Percentiles rank a stretch among this genome's conserved stretches.
These are phyloP conservation scores for Mortierella hygrophila DNA, from an alignment of 192 early-diverging fungal species.

Conservation along the genomic window DNA sequence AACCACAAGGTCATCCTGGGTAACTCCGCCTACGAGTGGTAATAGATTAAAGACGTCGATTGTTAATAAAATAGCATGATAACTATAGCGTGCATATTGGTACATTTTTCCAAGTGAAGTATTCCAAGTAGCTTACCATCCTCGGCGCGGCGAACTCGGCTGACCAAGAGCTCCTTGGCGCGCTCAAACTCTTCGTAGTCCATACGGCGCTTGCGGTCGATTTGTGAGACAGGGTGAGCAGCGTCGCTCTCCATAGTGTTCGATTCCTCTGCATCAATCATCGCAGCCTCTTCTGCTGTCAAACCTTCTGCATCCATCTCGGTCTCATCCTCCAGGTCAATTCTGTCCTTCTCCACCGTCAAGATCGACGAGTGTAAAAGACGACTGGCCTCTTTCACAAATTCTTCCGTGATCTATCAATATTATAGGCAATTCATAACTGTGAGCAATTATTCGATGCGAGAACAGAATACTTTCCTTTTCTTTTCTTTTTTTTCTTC, in stretches of 20 bases:
- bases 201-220: slow-evolving; percentile 41
- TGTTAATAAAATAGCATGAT: background rate
- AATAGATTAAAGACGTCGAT: background rate
- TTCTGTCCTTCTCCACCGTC: slow-evolving; percentile 82
- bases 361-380: slow-evolving; percentile 93
- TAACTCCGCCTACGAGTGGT: slow-evolving; percentile 27
- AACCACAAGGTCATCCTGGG: slow-evolving; percentile 32
- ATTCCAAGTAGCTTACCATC: slow-evolving; percentile 24
- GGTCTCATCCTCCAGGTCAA: slow-evolving; percentile 71
- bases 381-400: slow-evolving; percentile 88
- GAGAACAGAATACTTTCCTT: background rate
- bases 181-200: slow-evolving; percentile 55
- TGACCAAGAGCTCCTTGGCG: slow-evolving; percentile 47
- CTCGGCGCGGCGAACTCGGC: slow-evolving; percentile 36
- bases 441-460: background rate
- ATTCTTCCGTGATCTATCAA: slow-evolving; percentile 72
- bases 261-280: slow-evolving; percentile 3
- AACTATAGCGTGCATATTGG: background rate
- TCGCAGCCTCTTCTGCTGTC: slow-evolving; percentile 44
- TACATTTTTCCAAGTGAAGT: background rate
- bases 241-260: slow-evolving; percentile 43
- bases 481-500: background rate
- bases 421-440: background rate
- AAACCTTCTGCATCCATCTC: slow-evolving; percentile 46
- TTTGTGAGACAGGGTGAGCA: slow-evolving; percentile 10